These are phyloP conservation scores for Epipyxis sp. DNA, from an alignment of 108 stramenopile species.

Conservation along the genomic window DNA sequence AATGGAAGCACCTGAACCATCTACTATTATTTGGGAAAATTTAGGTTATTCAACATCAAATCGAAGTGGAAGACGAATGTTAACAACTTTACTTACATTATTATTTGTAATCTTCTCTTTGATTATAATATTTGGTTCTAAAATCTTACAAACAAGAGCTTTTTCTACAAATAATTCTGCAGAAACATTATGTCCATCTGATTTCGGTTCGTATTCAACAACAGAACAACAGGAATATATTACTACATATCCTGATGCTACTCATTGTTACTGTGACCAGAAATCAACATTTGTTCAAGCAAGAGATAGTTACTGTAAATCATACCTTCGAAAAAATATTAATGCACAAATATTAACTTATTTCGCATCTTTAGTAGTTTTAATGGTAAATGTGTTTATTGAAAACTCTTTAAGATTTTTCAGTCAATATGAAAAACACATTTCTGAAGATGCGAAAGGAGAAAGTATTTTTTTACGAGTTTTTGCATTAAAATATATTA, in stretches of 20 bases:
- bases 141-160: conserved; percentile 54
- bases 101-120: conserved; percentile 55
- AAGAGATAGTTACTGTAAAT: not conserved
- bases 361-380: conserved; percentile 43
- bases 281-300: not conserved
- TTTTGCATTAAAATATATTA: conserved; percentile 59
- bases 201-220: not conserved
- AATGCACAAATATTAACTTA: conserved; percentile 1
- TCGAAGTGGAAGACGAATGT: conserved; percentile 43
- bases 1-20: conserved; percentile 50
- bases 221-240: not conserved
- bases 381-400: conserved; percentile 41
- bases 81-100: conserved; percentile 55
- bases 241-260: not conserved
- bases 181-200: not conserved
- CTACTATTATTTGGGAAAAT: conserved; percentile 59
- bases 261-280: conserved; percentile 11
- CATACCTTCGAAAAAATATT: not conserved
- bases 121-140: conserved; percentile 54
- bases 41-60: conserved; percentile 31
- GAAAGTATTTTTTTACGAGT: conserved; percentile 56
- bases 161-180: not conserved
- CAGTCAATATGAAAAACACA: conserved; percentile 49
- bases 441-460: conserved; percentile 57
- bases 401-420: conserved; percentile 30